These are phyloP conservation scores for Delonix regia DNA, from an alignment of 306 rosid species.

Conservation along the genomic window DNA sequence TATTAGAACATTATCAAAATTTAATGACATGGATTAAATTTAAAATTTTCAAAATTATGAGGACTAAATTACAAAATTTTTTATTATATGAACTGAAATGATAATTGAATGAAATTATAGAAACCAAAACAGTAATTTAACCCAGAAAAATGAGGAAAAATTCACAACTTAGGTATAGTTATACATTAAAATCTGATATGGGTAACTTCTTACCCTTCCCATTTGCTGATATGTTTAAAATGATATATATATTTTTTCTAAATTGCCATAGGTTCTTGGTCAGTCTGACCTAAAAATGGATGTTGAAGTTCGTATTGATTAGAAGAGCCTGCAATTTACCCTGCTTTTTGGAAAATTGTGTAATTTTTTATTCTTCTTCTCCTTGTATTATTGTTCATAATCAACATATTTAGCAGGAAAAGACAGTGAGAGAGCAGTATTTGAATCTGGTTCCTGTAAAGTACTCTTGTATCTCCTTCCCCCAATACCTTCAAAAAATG, in stretches of 20 bases:
- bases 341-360: constrained; percentile 25
- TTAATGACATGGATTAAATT: no score
- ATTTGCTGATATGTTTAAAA: constrained; percentile 9
- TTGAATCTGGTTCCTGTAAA: neutral
- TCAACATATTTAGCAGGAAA: neutral
- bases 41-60: no score
- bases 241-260: neutral
- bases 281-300: constrained; percentile 69
- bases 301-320: constrained; percentile 85
- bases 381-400: constrained; percentile 31
- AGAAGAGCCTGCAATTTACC: constrained; percentile 21
- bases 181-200: no score
- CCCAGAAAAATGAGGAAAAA: no score
- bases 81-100: no score
- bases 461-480: neutral
- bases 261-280: constrained; percentile 66
- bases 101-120: no score
- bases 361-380: neutral
- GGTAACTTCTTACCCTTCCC: no score
- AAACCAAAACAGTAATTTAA: no score
- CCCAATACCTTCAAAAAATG: neutral
- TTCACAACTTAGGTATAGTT: no score
- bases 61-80: no score
- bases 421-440: neutral
- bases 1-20: no score